Conservation (phyloP, 1,284 basidiomycete species). For the Singerocomus inundabilis region DNA sequence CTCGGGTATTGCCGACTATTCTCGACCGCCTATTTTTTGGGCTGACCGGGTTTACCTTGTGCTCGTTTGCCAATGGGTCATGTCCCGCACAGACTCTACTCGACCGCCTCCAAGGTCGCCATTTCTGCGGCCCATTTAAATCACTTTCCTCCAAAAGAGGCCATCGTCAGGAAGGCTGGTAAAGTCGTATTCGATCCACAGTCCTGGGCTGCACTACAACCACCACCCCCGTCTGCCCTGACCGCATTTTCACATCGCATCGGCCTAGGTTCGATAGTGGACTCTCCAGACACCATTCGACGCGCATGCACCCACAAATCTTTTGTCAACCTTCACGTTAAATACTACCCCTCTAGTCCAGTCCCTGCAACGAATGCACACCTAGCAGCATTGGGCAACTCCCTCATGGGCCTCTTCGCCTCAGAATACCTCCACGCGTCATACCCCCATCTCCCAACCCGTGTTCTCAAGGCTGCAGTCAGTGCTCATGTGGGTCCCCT, state of each 20-base stretch:
- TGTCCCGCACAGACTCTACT: constrained; percentile 58
- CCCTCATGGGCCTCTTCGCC: constrained; percentile 88
- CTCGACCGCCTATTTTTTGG: constrained; percentile 2
- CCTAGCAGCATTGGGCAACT: constrained; percentile 81
- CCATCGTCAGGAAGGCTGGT: constrained; percentile 38
- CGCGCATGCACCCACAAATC: constrained; percentile 84
- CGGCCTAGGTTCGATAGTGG: constrained; percentile 57
- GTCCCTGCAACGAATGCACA: constrained; percentile 72
- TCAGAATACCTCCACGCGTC: constrained; percentile 80
- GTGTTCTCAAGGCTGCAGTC: constrained; percentile 86
- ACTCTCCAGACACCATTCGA: constrained; percentile 52
- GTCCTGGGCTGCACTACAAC: constrained; percentile 69
- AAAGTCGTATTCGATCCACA: constrained; percentile 55
- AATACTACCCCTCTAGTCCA: constrained; percentile 52
- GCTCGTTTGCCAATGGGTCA: constrained; percentile 44
- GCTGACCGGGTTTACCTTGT: not conserved
- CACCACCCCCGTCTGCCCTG: constrained; percentile 69
- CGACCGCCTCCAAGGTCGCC: constrained; percentile 55
- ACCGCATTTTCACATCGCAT: constrained; percentile 74
- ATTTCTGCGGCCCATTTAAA: constrained; percentile 53
- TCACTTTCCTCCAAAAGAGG: constrained; percentile 63
- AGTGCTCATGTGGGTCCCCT: constrained; percentile 88
- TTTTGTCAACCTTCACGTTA: constrained; percentile 55
- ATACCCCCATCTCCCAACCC: constrained; percentile 91
- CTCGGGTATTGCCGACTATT: constrained; percentile 26